Percentiles rank a stretch among this genome's conserved stretches.
These are phyloP conservation scores for Monotropa hypopitys DNA, from an alignment of 179 eudicot genomes.

Conservation along the genomic window DNA sequence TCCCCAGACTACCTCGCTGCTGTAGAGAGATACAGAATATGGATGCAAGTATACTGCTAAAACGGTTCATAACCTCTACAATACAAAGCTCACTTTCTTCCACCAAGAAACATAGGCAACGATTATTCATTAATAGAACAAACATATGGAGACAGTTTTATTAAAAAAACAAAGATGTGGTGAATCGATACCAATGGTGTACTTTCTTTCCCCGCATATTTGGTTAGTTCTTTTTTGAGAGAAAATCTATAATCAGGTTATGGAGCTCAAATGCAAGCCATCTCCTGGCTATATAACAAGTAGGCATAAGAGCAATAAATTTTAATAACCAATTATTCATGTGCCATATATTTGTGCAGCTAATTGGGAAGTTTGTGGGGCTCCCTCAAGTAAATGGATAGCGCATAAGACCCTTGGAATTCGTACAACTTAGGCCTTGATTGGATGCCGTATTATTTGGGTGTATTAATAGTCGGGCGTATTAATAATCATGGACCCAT, in stretches of 20 bases:
- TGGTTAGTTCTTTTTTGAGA: too few relatives aligned
- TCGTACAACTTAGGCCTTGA: neutral
- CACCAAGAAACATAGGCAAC: neutral
- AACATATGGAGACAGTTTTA: neutral
- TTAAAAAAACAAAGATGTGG: neutral
- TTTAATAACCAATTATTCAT: neutral
- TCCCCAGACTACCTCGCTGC: neutral
- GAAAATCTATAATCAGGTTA: neutral
- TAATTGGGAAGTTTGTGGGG: neutral
- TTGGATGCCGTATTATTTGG: too few relatives aligned
- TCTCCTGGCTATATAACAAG: neutral
- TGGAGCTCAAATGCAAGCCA: constrained; percentile 5
- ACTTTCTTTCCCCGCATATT: too few relatives aligned
- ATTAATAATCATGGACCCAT: too few relatives aligned
- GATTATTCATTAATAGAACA: neutral
- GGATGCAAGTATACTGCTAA: neutral
- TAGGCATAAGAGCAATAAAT: neutral
- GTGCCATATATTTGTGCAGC: neutral
- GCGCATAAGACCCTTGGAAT: neutral
- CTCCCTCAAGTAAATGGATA: neutral
- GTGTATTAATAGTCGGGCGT: too few relatives aligned
- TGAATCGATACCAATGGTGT: too few relatives aligned
- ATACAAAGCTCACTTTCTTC: neutral
- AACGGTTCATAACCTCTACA: neutral
- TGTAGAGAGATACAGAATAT: neutral